Evolutionary conservation across 352 stramenopile species (phyloP), one percentile per base, ranked within the genome.

Genomic region (Phytophthora pistaciae): DNA sequence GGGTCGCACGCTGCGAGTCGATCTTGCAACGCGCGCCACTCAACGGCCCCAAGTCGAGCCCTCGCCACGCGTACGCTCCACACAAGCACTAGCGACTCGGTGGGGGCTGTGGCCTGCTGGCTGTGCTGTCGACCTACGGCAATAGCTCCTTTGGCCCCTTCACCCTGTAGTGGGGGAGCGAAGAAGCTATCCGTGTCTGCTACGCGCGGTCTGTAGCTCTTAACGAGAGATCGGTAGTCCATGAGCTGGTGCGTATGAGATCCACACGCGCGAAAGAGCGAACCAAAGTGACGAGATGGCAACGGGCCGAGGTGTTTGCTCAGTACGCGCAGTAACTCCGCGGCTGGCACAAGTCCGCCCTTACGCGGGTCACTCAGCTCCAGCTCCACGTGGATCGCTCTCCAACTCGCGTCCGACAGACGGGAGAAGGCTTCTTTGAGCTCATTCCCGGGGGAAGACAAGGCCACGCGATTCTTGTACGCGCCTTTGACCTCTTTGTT

Each of bases 381-480:
- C 16, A 91, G 70, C 31, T 92, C 87, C 3, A 94, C 77, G 54
- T 88, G 88, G 60, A 92, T 85, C 1, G 84, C 77, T 40, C 86
- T 73, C 87, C 87, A 94, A 21, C 67, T 72, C 5, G 78, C 80
- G 60, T 94, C 87, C 0, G 75, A 58, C 23, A 94, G 61, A 0
- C 73, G 68, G 20, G 87, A 92, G 56, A 94, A 88, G 2, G 84
- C 83, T 38, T 94, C 84, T 62, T 94, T 94, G 10, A 94, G 75
- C 42, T 90, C 84, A 7, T 90, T 92, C 3, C 83, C 84, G 2
- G 84, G 84, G 10, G 83, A 90, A 21, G 81, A 91, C 23, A 92
- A 62, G 36, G 82, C 81, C 21, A 70, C 56, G 4, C 84, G 84
- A 54, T 88, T 87, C 66, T 88, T 91, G 70, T 90, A 77, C 33